phyloP scores from a whole-genome alignment of 2,329 filamentous ascomycete genomes.

The Pseudocercospora pini-densiflorae region DNA sequence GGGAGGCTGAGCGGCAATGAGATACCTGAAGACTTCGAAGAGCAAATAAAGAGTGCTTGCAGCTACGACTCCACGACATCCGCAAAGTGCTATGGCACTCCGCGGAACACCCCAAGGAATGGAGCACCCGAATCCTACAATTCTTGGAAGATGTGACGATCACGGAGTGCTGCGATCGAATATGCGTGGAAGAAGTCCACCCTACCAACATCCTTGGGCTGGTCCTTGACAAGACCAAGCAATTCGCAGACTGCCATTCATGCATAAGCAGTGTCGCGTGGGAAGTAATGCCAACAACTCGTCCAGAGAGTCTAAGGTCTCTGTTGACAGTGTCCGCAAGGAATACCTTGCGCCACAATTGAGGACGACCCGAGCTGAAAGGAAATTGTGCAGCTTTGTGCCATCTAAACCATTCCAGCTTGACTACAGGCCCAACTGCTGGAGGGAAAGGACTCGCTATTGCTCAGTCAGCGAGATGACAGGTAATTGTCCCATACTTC shows the following conservation, averaged over 20 bases:
- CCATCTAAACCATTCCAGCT: no score
- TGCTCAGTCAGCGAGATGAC: background rate
- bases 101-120: background rate
- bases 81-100: background rate
- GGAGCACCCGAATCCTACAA: background rate
- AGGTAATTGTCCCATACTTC: background rate
- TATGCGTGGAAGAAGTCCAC: background rate
- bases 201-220: background rate
- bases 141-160: background rate
- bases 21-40: no score
- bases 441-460: background rate
- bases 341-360: background rate
- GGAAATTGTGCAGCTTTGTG: background rate
- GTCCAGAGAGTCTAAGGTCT: no score
- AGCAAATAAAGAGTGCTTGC: no score
- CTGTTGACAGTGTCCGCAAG: background rate
- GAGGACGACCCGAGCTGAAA: background rate
- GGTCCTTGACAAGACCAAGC: background rate
- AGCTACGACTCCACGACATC: no score
- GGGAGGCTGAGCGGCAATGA: no score
- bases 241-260: background rate
- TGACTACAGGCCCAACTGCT: background rate
- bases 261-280: no score
- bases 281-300: background rate
- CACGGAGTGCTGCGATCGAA: background rate